Conservation (phyloP, 768 basidiomycete species). For the Pisolithus orientalis region DNA sequence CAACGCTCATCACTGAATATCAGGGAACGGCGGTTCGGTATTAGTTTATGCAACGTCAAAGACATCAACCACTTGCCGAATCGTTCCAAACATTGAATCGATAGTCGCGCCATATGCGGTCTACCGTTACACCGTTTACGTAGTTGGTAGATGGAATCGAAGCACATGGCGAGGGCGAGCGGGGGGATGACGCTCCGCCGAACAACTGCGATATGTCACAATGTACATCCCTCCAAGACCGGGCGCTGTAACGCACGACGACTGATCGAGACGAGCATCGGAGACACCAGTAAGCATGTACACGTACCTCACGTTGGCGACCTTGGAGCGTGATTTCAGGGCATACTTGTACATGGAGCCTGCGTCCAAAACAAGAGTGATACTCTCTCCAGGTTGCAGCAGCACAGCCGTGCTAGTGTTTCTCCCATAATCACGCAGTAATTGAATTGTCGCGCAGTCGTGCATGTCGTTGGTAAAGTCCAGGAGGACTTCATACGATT, state of each 20-base stretch:
- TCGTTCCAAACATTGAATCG: conserved; percentile 60
- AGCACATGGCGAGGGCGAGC: conserved; percentile 24
- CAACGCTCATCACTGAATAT: conserved; percentile 13
- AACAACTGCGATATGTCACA: conserved; percentile 61
- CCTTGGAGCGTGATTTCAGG: conserved; percentile 57
- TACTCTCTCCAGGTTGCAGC: conserved; percentile 54
- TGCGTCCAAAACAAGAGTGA: conserved; percentile 64
- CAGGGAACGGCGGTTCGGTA: conserved; percentile 2
- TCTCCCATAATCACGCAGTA: conserved; percentile 58
- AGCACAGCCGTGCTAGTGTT: conserved; percentile 48
- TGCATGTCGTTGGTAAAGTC: conserved; percentile 67
- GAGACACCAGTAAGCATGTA: conserved; percentile 1
- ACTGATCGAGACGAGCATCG: conserved; percentile 2
- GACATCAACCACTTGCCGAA: conserved; percentile 23
- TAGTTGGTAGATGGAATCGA: conserved; percentile 39
- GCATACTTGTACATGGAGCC: conserved; percentile 66
- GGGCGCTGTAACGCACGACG: conserved; percentile 37
- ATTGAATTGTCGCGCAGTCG: conserved; percentile 57
- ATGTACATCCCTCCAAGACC: conserved; percentile 58
- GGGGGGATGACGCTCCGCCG: conserved; percentile 30
- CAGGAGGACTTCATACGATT: conserved; percentile 59
- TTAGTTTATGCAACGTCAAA: not conserved
- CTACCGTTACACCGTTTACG: conserved; percentile 57
- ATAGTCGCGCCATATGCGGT: conserved; percentile 63
- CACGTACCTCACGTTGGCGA: conserved; percentile 63